These are phyloP conservation scores for Mucor plumbeus DNA, from an alignment of 371 early-diverging fungal species.

Conservation along the genomic window DNA sequence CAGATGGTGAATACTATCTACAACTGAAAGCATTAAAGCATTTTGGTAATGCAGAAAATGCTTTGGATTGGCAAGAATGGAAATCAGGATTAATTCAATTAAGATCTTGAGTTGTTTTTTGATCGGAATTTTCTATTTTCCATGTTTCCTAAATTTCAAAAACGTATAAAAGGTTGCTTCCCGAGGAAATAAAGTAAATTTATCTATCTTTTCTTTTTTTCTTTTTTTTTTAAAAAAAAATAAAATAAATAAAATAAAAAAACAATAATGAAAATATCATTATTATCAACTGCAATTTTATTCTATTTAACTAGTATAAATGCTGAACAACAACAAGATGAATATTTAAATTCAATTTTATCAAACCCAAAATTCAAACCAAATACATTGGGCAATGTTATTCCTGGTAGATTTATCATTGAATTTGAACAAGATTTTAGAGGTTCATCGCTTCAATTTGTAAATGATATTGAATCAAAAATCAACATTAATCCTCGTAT, in stretches of 20 bases:
- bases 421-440: constrained; percentile 36
- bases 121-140: constrained; percentile 13
- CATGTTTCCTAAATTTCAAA: constrained; percentile 4
- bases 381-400: constrained; percentile 22
- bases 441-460: constrained; percentile 32
- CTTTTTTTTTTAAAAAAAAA: neutral
- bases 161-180: neutral
- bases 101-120: neutral
- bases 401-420: constrained; percentile 47
- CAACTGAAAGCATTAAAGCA: constrained; percentile 36
- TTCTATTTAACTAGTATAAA: neutral
- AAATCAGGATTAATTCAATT: constrained; percentile 34
- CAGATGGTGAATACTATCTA: constrained; percentile 39
- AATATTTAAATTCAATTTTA: constrained; percentile 4
- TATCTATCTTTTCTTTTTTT: neutral
- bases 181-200: neutral
- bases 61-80: constrained; percentile 41
- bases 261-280: constrained; percentile 2
- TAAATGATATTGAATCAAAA: constrained; percentile 29
- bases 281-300: neutral
- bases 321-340: neutral
- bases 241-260: no score
- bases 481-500: constrained; percentile 22
- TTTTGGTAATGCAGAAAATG: constrained; percentile 37
- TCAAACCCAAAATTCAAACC: constrained; percentile 29